Percentiles rank a stretch among this genome's conserved stretches.
These are phyloP conservation scores for Leptographium galeiforme DNA, from an alignment of 2,329 filamentous ascomycete genomes.

Conservation along the genomic window DNA sequence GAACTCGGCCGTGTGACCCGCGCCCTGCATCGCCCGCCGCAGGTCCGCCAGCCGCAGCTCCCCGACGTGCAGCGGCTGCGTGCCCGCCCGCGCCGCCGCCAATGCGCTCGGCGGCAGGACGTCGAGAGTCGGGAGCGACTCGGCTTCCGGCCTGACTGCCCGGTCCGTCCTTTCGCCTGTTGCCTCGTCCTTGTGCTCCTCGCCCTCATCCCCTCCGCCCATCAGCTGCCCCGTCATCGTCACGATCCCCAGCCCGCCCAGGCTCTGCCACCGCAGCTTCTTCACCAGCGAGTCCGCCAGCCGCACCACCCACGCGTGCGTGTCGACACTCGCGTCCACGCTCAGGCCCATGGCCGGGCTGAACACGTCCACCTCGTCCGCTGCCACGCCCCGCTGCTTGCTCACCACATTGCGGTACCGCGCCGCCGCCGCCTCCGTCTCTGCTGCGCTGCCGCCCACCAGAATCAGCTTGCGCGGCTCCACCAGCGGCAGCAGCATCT, in stretches of 20 bases:
- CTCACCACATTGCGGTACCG: slow-evolving; percentile 61
- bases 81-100: slow-evolving; percentile 60
- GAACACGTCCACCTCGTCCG: slow-evolving; percentile 57
- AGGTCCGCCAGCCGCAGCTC: slow-evolving; percentile 83
- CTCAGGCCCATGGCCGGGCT: slow-evolving; percentile 61
- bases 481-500: slow-evolving; percentile 90
- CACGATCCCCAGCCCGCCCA: slow-evolving; percentile 78
- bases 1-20: slow-evolving; percentile 82
- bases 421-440: slow-evolving; percentile 64
- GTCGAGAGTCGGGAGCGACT: slow-evolving; percentile 34
- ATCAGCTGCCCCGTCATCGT: slow-evolving; percentile 68
- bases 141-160: not conserved
- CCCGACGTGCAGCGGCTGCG: slow-evolving; percentile 86
- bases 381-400: slow-evolving; percentile 27
- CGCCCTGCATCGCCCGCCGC: slow-evolving; percentile 65
- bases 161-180: not conserved
- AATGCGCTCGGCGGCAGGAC: slow-evolving; percentile 41
- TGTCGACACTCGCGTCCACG: slow-evolving; percentile 89
- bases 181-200: slow-evolving; percentile 6
- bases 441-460: slow-evolving; percentile 65
- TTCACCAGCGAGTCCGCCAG: slow-evolving; percentile 74
- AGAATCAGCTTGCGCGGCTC: slow-evolving; percentile 89
- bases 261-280: slow-evolving; percentile 86
- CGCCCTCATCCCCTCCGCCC: slow-evolving; percentile 20
- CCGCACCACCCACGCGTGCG: slow-evolving; percentile 92